Base-by-base conservation (phyloP, 768 basidiomycete genomes). In the Leccinum broughii region DNA sequence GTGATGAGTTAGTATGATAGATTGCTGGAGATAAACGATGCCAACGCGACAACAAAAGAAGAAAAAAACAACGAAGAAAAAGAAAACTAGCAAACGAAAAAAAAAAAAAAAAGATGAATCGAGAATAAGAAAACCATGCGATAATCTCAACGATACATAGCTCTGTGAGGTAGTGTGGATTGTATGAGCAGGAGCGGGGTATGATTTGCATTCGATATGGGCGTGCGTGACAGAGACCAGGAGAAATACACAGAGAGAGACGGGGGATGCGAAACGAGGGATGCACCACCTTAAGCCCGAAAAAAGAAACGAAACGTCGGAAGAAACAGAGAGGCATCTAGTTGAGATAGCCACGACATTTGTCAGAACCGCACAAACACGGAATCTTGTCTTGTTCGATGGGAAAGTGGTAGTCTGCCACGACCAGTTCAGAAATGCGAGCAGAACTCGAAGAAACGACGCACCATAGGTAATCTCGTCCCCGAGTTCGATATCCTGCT, bases 301-400 rank as follows among this genome's bases (percentile, higher is more conserved):
- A 22, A 59, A 28, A 32, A 44, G 15, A 51, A 22, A 44, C 15
- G 34, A n/a, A 26, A 54, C 8, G 22, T 24, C 2, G 37, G 48
- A 37, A 14, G 39, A 24, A 24, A 17, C 30, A 41, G 41, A 41
- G 39, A 41, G 17, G 9, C n/a, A 41, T 69, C 85, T 90, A 98
- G 79, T 97, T 97, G 80, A 97, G 90, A 80, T 85, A 96, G 63
- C 95, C 94, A 70, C 95, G 90, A 78, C 95, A 98, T 77, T 90
- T 91, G 65, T 82, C 80, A 68, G 93, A 90, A 68, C 95, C 89
- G 70, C 93, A 96, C 28, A 95, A 80, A 80, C 93, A 95, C 58
- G 90, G 90, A 68, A 95, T 95, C 80, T 96, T 95, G 79, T 95
- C 94, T 76, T 97, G 93, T 78, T 99, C 97, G 72, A 97, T 90